A percentile compares a stretch with the other conserved stretches of the same genome.
These are phyloP conservation scores for Apophysomyces trapeziformis DNA, from an alignment of 371 early-diverging fungal species.

Conservation along the genomic window DNA sequence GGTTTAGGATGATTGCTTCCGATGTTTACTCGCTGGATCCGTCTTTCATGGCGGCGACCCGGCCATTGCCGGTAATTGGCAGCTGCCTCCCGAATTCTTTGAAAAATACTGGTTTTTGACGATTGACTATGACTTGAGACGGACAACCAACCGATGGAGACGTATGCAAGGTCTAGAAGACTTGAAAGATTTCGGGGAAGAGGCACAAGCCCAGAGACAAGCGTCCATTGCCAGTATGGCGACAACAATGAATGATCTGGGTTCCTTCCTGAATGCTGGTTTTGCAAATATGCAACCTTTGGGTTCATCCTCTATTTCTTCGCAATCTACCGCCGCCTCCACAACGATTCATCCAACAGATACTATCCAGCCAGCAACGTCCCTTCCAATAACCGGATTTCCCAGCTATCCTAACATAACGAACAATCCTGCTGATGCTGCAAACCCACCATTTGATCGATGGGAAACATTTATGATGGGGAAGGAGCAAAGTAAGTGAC, in stretches of 20 bases:
- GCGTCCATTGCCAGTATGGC: neutral
- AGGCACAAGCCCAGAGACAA: neutral
- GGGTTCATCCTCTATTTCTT: neutral
- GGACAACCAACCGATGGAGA: conserved; percentile 42
- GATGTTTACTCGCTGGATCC: conserved; percentile 51
- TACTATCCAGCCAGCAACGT: neutral
- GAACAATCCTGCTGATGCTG: neutral
- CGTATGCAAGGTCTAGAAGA: conserved; percentile 37
- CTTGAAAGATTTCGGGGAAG: conserved; percentile 9
- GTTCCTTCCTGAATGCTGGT: conserved; percentile 1
- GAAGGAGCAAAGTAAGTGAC: neutral
- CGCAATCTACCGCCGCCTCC: neutral
- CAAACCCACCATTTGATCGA: neutral
- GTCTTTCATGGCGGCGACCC: conserved; percentile 65
- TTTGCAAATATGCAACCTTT: neutral
- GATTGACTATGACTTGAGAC: conserved; percentile 46
- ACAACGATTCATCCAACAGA: neutral
- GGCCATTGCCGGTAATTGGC: conserved; percentile 59
- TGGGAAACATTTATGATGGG: conserved; percentile 3
- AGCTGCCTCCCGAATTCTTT: conserved; percentile 59
- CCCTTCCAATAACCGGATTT: neutral
- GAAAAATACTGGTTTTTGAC: conserved; percentile 62
- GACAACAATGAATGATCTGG: neutral
- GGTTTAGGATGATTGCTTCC: conserved; percentile 55
- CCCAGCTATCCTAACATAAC: neutral